These are phyloP conservation scores for Neostapfia colusana DNA, from an alignment of 176 grass and related monocot genomes.

Conservation along the genomic window DNA sequence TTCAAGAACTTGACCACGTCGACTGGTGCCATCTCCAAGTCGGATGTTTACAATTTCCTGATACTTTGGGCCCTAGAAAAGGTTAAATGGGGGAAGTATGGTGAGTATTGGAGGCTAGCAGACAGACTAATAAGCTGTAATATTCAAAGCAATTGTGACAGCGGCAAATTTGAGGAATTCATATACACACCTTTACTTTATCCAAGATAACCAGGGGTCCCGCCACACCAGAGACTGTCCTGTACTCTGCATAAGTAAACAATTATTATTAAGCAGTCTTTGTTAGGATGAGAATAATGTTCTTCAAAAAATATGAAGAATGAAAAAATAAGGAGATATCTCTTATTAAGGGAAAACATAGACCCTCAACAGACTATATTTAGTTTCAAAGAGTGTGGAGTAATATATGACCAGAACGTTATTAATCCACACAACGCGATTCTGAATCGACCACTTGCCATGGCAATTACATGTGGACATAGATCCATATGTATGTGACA, in stretches of 20 bases:
- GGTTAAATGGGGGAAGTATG: conserved; percentile 18
- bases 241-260: conserved; percentile 72
- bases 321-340: too few relatives aligned
- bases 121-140: not conserved
- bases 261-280: not conserved
- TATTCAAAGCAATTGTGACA: not conserved
- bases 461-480: not conserved
- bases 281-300: not conserved
- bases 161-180: conserved; percentile 22
- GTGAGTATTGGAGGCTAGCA: not conserved
- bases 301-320: not conserved
- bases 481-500: not conserved
- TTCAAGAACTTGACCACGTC: conserved; percentile 99
- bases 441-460: not conserved
- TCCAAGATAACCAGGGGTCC: conserved; percentile 98
- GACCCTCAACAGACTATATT: not conserved
- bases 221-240: conserved; percentile 94
- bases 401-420: not conserved
- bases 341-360: too few relatives aligned
- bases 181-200: conserved; percentile 82
- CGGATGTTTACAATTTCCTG: conserved; percentile 99
- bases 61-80: conserved; percentile 80
- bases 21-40: conserved; percentile 88
- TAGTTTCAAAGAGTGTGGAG: not conserved
- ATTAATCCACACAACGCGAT: not conserved